A percentile compares a stretch with the other conserved stretches of the same genome.
Conservation (phyloP, 148 eudicot genomes). For the Agrostemma githago region DNA sequence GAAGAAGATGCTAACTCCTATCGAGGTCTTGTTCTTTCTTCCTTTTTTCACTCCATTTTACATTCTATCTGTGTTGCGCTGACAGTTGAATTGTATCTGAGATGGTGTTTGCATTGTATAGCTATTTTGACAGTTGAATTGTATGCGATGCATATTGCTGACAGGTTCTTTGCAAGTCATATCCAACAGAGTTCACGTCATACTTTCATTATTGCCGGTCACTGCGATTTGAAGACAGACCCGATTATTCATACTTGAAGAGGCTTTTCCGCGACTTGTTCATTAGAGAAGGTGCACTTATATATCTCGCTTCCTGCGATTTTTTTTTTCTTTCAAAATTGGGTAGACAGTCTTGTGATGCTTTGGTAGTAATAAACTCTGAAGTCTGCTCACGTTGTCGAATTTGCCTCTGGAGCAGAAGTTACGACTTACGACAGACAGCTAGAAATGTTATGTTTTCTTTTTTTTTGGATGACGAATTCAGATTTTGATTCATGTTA, state of each 20-base stretch:
- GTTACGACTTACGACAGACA: neutral
- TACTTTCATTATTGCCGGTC: slow-evolving; percentile 45
- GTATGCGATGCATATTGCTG: neutral
- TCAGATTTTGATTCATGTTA: too few species aligned
- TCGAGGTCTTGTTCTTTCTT: slow-evolving; percentile 29
- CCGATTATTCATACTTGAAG: slow-evolving; percentile 46
- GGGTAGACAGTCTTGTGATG: neutral
- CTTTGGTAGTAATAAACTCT: neutral
- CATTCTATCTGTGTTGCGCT: neutral
- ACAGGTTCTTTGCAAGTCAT: slow-evolving; percentile 50
- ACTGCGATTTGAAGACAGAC: slow-evolving; percentile 39
- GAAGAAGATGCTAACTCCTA: slow-evolving; percentile 52
- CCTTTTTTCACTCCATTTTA: neutral
- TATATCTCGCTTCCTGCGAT: neutral
- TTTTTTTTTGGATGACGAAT: too few species aligned
- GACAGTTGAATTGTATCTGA: neutral
- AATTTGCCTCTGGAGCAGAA: neutral
- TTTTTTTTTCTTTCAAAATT: neutral
- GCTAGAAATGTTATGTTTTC: neutral
- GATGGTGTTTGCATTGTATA: neutral
- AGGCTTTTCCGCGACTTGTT: slow-evolving; percentile 46
- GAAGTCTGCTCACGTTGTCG: neutral
- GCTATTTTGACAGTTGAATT: neutral
- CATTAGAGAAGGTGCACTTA: slow-evolving; percentile 37
- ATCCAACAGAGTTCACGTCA: slow-evolving; percentile 42